Evolutionary conservation across 495 filamentous ascomycete species (phyloP), one percentile per base, ranked within the genome.

Genomic region (Annulohypoxylon stygium): DNA sequence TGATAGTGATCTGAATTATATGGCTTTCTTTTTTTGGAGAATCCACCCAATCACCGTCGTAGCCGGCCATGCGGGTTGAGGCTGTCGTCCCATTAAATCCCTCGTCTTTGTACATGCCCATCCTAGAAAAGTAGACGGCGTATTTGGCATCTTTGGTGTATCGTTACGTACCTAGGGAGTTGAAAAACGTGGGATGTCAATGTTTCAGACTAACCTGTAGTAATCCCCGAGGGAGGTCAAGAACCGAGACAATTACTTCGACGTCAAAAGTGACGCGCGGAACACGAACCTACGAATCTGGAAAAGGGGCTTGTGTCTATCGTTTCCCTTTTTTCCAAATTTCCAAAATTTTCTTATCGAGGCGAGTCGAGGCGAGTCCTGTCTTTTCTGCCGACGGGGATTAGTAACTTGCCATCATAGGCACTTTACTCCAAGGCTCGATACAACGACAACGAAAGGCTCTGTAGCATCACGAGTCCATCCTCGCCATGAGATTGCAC

Each of bases 1-100:
- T 59, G 59, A 50, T 64, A 64, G 36, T 34, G 59, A 62, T 64
- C 53, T 70, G 25, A 61, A 63, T 61, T 26, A 48, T 48, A 55
- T 54, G 16, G 26, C 33, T 50, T 45, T 64, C 45, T 57, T 58
- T 63, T 51, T 36, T 59, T 45, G 47, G 53, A 48, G 25, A 36
- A 37, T 18, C 14, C 8, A 33, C 11, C 72, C 67, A 75, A 75
- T 75, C 72, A 75, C 10, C 59, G 51, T 43, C 59, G 34, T 67
- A 60, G 67, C 72, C 67, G 64, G 26, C 63, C 67, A 75, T 75
- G 72, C 67, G 67, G 67, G 72, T 64, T 71, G 72, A 64, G 72
- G 72, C 72, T 71, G 47, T 70, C 57, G 71, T 63, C 61, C 67
- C 72, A 65, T 54, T 75, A 75, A 75, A 75, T 71, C 51, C 67